Conservation (phyloP, 306 rosid genomes). For the Trichosanthes cucumerina region DNA sequence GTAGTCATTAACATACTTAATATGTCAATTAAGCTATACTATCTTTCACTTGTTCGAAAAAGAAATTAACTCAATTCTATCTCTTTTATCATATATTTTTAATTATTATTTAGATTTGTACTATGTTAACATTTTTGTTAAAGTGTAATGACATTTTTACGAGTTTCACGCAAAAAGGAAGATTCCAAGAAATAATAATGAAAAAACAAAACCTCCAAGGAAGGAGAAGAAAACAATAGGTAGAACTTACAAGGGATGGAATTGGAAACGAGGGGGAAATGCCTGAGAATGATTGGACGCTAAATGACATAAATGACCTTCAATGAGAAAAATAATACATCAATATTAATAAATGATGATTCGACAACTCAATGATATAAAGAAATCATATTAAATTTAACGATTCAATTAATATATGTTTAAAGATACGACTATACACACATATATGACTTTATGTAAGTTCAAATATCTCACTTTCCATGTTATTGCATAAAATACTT, state of each 20-base stretch:
- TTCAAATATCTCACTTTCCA: too few species aligned
- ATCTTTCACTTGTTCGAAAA: too few species aligned
- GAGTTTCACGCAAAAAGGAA: background rate
- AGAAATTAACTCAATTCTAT: too few species aligned
- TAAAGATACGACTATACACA: too few species aligned
- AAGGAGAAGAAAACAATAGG: background rate
- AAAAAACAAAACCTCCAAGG: background rate
- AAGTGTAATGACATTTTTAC: background rate
- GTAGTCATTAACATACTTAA: too few species aligned
- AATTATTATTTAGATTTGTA: background rate
- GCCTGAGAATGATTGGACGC: background rate
- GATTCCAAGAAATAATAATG: background rate
- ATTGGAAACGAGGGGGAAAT: background rate
- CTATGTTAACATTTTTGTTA: background rate
- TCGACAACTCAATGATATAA: conserved; percentile 1
- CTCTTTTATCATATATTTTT: too few species aligned
- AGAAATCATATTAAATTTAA: background rate
- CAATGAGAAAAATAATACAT: background rate
- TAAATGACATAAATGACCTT: conserved; percentile 9
- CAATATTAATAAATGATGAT: background rate
- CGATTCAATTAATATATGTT: background rate
- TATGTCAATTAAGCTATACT: too few species aligned
- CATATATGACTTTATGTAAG: too few species aligned
- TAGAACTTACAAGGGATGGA: background rate
- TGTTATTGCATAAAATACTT: too few species aligned